phyloP scores from a whole-genome alignment of 805 yeast genomes.

The Barnettozyma salicaria region DNA sequence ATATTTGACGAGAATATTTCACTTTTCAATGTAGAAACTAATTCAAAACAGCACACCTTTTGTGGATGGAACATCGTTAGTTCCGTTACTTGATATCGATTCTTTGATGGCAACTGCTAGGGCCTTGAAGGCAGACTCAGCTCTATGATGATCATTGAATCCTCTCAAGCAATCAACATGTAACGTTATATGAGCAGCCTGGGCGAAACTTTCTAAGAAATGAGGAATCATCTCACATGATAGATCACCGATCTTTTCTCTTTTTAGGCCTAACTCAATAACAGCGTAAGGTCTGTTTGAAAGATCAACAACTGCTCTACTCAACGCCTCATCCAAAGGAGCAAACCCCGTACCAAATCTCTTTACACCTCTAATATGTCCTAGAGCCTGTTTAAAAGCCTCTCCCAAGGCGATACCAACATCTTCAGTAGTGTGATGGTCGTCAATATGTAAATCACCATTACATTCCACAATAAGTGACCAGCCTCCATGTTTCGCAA shows the following conservation, averaged over 20 bases:
- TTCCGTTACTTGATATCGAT: slow-evolving; percentile 77
- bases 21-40: too few species aligned
- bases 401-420: slow-evolving; percentile 87
- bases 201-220: slow-evolving; percentile 89
- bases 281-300: slow-evolving; percentile 92
- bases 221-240: slow-evolving; percentile 98
- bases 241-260: slow-evolving; percentile 91
- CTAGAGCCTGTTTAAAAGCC: slow-evolving; percentile 86
- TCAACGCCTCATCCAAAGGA: slow-evolving; percentile 92
- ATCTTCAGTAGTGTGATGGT: slow-evolving; percentile 96
- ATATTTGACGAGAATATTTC: too few species aligned
- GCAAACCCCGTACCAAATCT: slow-evolving; percentile 93
- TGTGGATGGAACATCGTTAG: slow-evolving; percentile 90
- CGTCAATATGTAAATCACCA: slow-evolving; percentile 94
- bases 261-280: slow-evolving; percentile 78
- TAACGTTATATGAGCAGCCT: slow-evolving; percentile 81
- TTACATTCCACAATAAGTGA: slow-evolving; percentile 81
- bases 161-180: slow-evolving; percentile 96
- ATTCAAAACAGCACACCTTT: slow-evolving; percentile 79
- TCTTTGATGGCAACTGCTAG: slow-evolving; percentile 88
- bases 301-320: slow-evolving; percentile 93
- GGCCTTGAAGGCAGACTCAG: slow-evolving; percentile 95
- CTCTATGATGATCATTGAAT: slow-evolving; percentile 90
- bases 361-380: slow-evolving; percentile 83
- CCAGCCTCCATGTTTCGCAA: slow-evolving; percentile 98